A percentile compares a stretch with the other conserved stretches of the same genome.
Evolutionary conservation across 2,329 filamentous ascomycete species (phyloP).

Genomic region (Colletotrichum eleusines): DNA sequence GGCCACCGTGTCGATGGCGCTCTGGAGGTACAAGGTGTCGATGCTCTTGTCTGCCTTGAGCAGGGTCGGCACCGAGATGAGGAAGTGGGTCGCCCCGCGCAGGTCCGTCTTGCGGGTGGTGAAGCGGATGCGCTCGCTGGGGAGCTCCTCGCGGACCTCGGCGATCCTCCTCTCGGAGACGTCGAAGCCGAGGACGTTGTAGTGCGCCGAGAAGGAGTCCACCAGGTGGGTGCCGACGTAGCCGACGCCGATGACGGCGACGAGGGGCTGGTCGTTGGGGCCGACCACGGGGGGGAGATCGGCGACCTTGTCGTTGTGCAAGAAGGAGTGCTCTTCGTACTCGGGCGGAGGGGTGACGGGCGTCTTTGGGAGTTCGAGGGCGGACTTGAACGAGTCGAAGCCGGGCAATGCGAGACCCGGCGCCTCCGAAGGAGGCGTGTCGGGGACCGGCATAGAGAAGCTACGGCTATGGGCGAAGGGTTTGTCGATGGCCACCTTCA

Average conservation of each 20-base stretch:
- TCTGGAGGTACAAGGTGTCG: slow-evolving; percentile 52
- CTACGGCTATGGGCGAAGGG: slow-evolving; percentile 13
- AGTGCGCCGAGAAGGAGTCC: slow-evolving; percentile 54
- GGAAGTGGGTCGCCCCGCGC: slow-evolving; percentile 53
- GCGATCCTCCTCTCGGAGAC: slow-evolving; percentile 56
- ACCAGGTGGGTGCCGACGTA: slow-evolving; percentile 65
- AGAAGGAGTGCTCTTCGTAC: slow-evolving; percentile 8
- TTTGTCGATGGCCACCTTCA: slow-evolving; percentile 3
- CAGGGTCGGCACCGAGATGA: slow-evolving; percentile 57
- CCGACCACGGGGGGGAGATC: background rate
- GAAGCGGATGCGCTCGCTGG: slow-evolving; percentile 46
- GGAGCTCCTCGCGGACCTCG: slow-evolving; percentile 48
- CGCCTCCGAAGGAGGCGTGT: background rate
- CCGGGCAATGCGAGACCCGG: background rate
- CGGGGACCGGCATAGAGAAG: slow-evolving; percentile 6
- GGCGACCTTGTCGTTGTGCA: slow-evolving; percentile 13
- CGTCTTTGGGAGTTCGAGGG: background rate
- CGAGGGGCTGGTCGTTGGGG: slow-evolving; percentile 45
- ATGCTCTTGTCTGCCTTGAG: slow-evolving; percentile 52
- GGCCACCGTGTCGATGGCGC: slow-evolving; percentile 51
- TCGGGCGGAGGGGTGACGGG: slow-evolving; percentile 13
- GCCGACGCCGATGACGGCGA: slow-evolving; percentile 65
- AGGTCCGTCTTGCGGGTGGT: slow-evolving; percentile 52
- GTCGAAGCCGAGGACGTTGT: slow-evolving; percentile 60
- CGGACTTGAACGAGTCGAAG: slow-evolving; percentile 3